phyloP scores from a whole-genome alignment of 2,329 filamentous ascomycete species.

The Fusarium sp. region DNA sequence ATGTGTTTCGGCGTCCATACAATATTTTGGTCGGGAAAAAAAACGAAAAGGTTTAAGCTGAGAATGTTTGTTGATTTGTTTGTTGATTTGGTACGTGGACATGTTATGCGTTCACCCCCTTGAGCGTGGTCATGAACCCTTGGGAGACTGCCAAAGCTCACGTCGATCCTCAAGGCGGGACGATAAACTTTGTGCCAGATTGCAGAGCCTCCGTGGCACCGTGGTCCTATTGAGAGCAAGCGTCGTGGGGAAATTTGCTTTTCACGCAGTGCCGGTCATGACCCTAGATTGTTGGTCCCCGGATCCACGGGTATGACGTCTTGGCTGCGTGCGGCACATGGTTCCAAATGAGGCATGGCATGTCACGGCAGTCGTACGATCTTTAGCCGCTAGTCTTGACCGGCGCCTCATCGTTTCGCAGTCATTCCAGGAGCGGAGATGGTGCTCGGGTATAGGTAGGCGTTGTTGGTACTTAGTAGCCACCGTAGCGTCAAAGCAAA shows the following conservation, averaged over 20 bases:
- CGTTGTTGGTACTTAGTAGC: neutral
- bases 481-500: conserved; percentile 22
- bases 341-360: conserved; percentile 44
- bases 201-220: conserved; percentile 33
- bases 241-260: conserved; percentile 48
- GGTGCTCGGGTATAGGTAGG: conserved; percentile 32
- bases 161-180: conserved; percentile 45
- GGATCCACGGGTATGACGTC: conserved; percentile 49
- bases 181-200: conserved; percentile 46
- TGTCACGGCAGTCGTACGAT: conserved; percentile 51
- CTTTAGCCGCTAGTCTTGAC: conserved; percentile 45
- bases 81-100: conserved; percentile 6
- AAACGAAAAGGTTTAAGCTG: conserved; percentile 18
- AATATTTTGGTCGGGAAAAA: neutral
- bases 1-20: neutral
- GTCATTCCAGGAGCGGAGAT: conserved; percentile 41
- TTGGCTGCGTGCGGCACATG: conserved; percentile 50
- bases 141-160: conserved; percentile 39
- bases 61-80: neutral
- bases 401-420: conserved; percentile 43
- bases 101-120: conserved; percentile 41
- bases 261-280: conserved; percentile 48
- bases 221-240: conserved; percentile 25
- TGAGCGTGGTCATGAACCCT: conserved; percentile 18
- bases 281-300: conserved; percentile 45